Evolutionary conservation across 805 yeast species (phyloP), one percentile per base, ranked within the genome.

Genomic region (Pichia heedii): DNA sequence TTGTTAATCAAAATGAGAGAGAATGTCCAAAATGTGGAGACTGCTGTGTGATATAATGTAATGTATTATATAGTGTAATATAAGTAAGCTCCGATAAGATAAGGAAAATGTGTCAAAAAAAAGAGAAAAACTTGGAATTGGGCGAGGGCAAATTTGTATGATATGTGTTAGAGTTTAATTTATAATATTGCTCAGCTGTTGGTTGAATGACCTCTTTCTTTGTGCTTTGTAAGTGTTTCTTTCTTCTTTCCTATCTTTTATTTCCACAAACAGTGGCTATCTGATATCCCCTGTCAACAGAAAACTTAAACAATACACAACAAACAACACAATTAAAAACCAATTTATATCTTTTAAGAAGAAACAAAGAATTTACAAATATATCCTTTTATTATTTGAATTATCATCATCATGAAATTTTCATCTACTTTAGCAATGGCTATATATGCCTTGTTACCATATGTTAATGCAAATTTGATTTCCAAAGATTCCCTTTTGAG

Each of bases 1-100:
- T 84, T 54, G 58, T 79, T 19, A 78, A 73, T 1, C 80, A 75
- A 33, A 68, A 66, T 15, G 79, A 81, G 68, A 55, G 63, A 3
- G 85, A 77, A 44, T 89, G 97, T 57, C 97, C 97, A 1, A 93
- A 94, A 0, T 83, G 86, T 56, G 76, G 74, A n/a, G 20, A 3
- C 11, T 4, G 27, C 4, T 34, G 37, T 37, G 33, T 42, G 15
- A 27, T 27, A 24, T 40, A 35, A 30, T 11, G 11, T 10, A 29
- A n/a, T n/a, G n/a, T n/a, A n/a, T n/a, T n/a, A n/a, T n/a, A 5
- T 7, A 32, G 19, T 16, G 21, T 27, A 27, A 15, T 27, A 11
- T 27, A 27, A 5, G 32, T 27, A n/a, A 12, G 16, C 12, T 24
- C 27, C 27, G 27, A 27, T 27, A 27, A 27, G 32, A 27, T 27